These are phyloP conservation scores for Saccharomycopsis sp. DNA, from an alignment of 805 yeast genomes.

Conservation along the genomic window DNA sequence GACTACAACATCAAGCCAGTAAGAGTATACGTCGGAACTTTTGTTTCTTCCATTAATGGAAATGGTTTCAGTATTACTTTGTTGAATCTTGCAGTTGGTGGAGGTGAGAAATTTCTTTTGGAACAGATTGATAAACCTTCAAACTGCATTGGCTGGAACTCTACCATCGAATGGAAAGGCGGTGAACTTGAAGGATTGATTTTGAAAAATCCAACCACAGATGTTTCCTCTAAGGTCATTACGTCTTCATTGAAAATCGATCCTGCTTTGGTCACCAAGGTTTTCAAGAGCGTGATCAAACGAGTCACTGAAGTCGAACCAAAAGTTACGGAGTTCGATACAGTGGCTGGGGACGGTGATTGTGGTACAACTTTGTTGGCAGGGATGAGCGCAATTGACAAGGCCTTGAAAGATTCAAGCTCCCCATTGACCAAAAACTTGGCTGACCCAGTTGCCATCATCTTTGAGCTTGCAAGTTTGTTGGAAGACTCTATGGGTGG, in stretches of 20 bases:
- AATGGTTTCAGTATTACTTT: constrained; percentile 87
- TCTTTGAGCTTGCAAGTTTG: constrained; percentile 56
- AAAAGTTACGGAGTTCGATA: constrained; percentile 73
- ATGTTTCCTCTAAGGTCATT: constrained; percentile 30
- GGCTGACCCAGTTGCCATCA: constrained; percentile 25
- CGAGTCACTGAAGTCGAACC: constrained; percentile 61
- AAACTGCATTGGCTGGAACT: constrained; percentile 72
- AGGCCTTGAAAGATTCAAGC: constrained; percentile 38
- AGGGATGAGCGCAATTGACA: constrained; percentile 68
- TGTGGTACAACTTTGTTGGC: constrained; percentile 86
- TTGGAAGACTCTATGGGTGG: constrained; percentile 96
- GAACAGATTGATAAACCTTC: constrained; percentile 62
- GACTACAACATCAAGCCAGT: constrained; percentile 52
- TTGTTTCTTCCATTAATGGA: constrained; percentile 84
- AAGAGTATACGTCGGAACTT: constrained; percentile 64
- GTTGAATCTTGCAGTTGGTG: constrained; percentile 54
- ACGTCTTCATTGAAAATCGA: constrained; percentile 26
- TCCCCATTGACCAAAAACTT: constrained; percentile 44
- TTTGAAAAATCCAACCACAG: constrained; percentile 15
- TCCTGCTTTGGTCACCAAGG: constrained; percentile 25
- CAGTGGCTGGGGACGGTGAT: constrained; percentile 93
- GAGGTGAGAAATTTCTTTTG: constrained; percentile 32
- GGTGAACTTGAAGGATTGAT: constrained; percentile 24
- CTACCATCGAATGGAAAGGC: constrained; percentile 21
- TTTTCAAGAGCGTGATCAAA: constrained; percentile 43